These are phyloP conservation scores for Penicillium canariense DNA, from an alignment of 495 filamentous ascomycete genomes.

Conservation along the genomic window DNA sequence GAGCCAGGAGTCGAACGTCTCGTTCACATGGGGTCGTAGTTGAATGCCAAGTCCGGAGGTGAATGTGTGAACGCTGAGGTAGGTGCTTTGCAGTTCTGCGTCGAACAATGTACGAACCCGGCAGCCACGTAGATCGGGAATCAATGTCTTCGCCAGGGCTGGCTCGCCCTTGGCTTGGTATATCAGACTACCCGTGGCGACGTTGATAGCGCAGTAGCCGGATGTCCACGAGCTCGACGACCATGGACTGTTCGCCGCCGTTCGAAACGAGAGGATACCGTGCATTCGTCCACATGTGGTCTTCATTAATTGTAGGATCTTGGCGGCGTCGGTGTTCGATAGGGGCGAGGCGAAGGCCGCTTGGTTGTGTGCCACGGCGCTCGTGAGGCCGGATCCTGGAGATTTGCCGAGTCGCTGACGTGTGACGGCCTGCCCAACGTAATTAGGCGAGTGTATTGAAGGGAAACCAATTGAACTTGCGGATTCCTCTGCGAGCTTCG, in stretches of 20 bases:
- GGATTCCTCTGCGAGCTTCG: constrained; percentile 24
- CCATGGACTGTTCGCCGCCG: constrained; percentile 52
- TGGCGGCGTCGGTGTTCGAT: constrained; percentile 48
- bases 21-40: constrained; percentile 67
- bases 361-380: constrained; percentile 31
- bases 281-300: constrained; percentile 58
- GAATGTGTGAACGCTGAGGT: constrained; percentile 74
- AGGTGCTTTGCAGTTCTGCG: constrained; percentile 62
- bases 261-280: constrained; percentile 54
- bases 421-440: constrained; percentile 27
- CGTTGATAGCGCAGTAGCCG: constrained; percentile 58
- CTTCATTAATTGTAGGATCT: constrained; percentile 56
- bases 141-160: constrained; percentile 55
- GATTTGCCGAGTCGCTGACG: constrained; percentile 48
- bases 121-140: constrained; percentile 86
- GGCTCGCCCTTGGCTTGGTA: constrained; percentile 58
- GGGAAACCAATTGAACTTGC: constrained; percentile 50
- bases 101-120: constrained; percentile 68
- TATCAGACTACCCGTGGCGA: constrained; percentile 54
- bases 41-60: constrained; percentile 68
- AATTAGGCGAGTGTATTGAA: constrained; percentile 48
- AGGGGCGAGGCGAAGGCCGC: constrained; percentile 54
- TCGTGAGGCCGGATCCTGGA: constrained; percentile 31
- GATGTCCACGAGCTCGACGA: constrained; percentile 50
- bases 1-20: constrained; percentile 87